phyloP scores from a whole-genome alignment of 805 yeast species.

The Wickerhamomyces tratensis region DNA sequence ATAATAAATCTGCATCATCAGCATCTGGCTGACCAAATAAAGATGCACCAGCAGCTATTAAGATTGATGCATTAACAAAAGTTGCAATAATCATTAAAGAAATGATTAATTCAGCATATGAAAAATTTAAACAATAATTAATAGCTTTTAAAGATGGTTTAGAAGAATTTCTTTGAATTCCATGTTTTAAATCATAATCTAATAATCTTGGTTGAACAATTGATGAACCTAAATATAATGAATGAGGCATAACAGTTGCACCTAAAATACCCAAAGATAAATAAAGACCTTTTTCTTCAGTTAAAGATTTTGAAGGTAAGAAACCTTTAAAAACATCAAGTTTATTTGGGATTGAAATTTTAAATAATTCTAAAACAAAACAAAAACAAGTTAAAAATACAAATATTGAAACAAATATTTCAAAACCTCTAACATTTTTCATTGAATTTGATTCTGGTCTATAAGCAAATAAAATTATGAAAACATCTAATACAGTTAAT shows the following conservation, averaged over 20 bases:
- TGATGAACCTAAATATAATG: slow-evolving; percentile 77
- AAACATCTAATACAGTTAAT: slow-evolving; percentile 73
- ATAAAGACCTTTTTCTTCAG: slow-evolving; percentile 61
- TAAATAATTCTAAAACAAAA: slow-evolving; percentile 59
- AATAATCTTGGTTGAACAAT: slow-evolving; percentile 76
- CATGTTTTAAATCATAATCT: slow-evolving; percentile 59
- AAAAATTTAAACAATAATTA: slow-evolving; percentile 65
- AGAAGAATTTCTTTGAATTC: slow-evolving; percentile 34
- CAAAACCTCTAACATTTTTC: slow-evolving; percentile 69
- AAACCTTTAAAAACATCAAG: slow-evolving; percentile 53
- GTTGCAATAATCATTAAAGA: slow-evolving; percentile 82
- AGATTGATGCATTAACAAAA: slow-evolving; percentile 85
- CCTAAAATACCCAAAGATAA: slow-evolving; percentile 80
- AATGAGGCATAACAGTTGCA: slow-evolving; percentile 94
- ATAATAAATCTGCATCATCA: slow-evolving; percentile 72
- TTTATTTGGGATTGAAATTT: slow-evolving; percentile 44
- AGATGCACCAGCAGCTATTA: slow-evolving; percentile 88
- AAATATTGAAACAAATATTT: slow-evolving; percentile 57
- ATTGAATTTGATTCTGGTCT: slow-evolving; percentile 66
- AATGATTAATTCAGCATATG: slow-evolving; percentile 74
- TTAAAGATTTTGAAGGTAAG: slow-evolving; percentile 53
- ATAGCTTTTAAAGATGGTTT: slow-evolving; percentile 78
- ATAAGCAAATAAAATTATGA: slow-evolving; percentile 70
- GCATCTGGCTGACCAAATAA: slow-evolving; percentile 54
- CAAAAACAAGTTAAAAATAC: slow-evolving; percentile 72